Evolutionary conservation across 345 rosid genomes (phyloP).

Genomic region (Atalantia buxifolia): DNA sequence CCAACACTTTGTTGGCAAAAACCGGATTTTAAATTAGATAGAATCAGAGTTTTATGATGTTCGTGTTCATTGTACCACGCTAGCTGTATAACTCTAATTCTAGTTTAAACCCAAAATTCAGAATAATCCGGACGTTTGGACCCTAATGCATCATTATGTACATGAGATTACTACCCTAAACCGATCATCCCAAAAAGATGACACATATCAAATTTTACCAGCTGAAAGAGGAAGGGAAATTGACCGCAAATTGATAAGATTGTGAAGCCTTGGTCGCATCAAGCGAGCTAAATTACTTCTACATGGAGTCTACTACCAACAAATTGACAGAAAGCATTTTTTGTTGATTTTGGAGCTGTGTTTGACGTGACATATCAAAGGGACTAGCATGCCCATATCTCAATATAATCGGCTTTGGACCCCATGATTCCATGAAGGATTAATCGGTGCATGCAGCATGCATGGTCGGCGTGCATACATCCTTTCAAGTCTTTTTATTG

Average conservation of each 20-base stretch:
- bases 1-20: no score
- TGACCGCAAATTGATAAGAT: background rate
- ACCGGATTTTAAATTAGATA: no score
- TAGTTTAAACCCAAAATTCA: no score
- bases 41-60: no score
- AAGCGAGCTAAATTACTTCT: background rate
- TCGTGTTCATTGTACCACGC: no score
- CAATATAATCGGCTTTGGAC: background rate
- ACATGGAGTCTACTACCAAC: background rate
- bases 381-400: background rate
- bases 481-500: background rate
- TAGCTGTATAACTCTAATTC: no score
- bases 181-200: background rate
- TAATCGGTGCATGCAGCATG: background rate
- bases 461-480: background rate
- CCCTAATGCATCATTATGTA: no score
- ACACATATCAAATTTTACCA: background rate
- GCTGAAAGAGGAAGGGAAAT: background rate
- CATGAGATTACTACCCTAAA: background rate
- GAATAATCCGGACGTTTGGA: no score
- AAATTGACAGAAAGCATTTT: background rate
- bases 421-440: background rate
- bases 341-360: no score
- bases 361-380: background rate
- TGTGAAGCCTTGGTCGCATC: background rate